Evolutionary conservation across 768 basidiomycete genomes (phyloP), one percentile per base, ranked within the genome.

Genomic region (Boletus tylopilopsis): DNA sequence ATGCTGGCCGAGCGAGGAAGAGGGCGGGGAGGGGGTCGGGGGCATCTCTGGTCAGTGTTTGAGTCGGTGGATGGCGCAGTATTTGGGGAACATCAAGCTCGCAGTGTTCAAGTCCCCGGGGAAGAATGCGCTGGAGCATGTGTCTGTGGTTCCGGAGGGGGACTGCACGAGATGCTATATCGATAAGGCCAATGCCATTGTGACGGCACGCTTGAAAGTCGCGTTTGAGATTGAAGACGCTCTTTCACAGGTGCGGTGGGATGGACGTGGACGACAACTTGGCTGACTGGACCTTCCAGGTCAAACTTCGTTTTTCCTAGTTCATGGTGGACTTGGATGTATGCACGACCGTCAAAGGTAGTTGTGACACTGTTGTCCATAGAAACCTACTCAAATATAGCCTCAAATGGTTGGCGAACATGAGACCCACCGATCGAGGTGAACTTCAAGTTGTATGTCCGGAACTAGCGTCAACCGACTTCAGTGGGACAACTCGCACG

Each of bases 261-360:
- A 32, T 9, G 11, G 3, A 16, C 5, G 12, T 11, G 12, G 32
- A 11, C 27, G 10, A 16, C 5, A 25, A 25, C n/a, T 12, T n/a
- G 15, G 34, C 41, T 32, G n/a, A 49, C 6, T 4, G 12, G 8
- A 7, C 4, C 10, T n/a, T 8, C 6, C n/a, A 45, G 43, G 19
- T 45, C 18, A 9, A 50, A 33, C 49, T 50, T 25, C 30, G 29
- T 24, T 50, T 51, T 30, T 4, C 29, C 12, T 29, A 13, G 13
- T n/a, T 29, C 29, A 4, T 29, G 5, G 3, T 30, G 29, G 13
- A 30, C 29, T 30, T 13, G 29, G 13, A n/a, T n/a, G n/a, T n/a
- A n/a, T n/a, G n/a, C n/a, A n/a, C n/a, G n/a, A n/a, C n/a, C n/a
- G n/a, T n/a, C n/a, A n/a, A n/a, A n/a, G n/a, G n/a, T n/a, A n/a